Evolutionary conservation across 2,329 filamentous ascomycete species (phyloP), one percentile per base, ranked within the genome.

Genomic region (Pestalotiopsis sp.): DNA sequence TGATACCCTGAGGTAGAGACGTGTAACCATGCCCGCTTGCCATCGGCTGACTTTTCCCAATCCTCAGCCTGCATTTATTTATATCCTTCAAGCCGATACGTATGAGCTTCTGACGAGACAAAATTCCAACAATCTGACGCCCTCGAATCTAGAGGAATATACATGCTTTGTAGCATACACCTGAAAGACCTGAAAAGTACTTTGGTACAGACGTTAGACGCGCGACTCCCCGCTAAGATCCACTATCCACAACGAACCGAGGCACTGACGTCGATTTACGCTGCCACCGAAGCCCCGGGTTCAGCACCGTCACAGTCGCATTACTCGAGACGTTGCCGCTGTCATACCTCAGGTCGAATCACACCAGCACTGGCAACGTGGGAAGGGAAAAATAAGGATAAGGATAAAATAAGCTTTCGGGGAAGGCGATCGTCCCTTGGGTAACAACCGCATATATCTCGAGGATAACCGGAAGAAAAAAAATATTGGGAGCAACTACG

Each of bases 201-300:
- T 20, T 35, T 14, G 44, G 44, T 52, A 26, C 22, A 58, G 56
- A 6, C 22, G 56, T 52, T 22, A 22, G 44, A 20, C 20, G 22
- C 44, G 17, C 14, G 14, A 9, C 44, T 52, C 44, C 44, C 44
- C 44, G 44, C 44, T 52, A 52, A 52, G 22, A 26, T 61, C 35
- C n/a, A 35, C 24, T 61, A 61, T 22, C 24, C 58, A 61, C 26
- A 26, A 58, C 13, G 26, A 66, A 55, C 64, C 64, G 64, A 66
- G 64, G 64, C 64, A 66, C 64, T 66, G 64, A 66, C 64, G 64
- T 66, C 52, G 30, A 17, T 39, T 35, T 26, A n/a, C 26, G n/a
- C 48, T 44, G 22, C 60, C 24, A 38, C 48, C 20, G 24, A 24
- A 44, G 30, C 13, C 20, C 22, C 40, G 40, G n/a, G 20, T 22